These are phyloP conservation scores for Sanguinoderma infundibulare DNA, from an alignment of 1,284 basidiomycete genomes.

Conservation along the genomic window DNA sequence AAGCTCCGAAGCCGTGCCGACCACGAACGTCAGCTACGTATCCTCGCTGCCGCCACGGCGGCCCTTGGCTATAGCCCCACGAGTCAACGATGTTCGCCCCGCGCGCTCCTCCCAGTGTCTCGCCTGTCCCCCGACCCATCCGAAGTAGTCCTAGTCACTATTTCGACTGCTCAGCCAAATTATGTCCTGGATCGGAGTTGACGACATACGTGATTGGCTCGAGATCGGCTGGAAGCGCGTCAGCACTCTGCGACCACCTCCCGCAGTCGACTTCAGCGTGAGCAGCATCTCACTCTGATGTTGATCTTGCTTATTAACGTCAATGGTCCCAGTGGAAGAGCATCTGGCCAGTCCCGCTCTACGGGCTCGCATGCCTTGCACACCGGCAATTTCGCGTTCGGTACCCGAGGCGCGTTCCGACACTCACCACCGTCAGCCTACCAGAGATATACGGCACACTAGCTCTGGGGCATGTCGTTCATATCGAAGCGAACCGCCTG, in stretches of 20 bases:
- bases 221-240: neutral
- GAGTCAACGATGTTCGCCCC: neutral
- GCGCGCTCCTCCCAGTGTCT: too few relatives aligned
- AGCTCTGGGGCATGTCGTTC: neutral
- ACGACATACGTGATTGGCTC: neutral
- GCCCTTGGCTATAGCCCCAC: neutral
- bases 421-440: neutral
- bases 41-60: neutral
- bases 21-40: neutral
- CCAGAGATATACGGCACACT: conserved; percentile 2
- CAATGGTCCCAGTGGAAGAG: neutral
- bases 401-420: neutral
- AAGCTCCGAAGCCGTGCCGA: neutral
- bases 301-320: neutral
- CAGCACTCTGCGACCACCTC: neutral
- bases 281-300: neutral
- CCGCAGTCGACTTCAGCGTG: neutral
- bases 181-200: neutral
- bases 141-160: neutral
- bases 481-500: conserved; percentile 2
- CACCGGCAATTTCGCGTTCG: neutral
- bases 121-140: neutral
- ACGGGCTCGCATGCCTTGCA: neutral
- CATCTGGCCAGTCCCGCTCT: conserved; percentile 4
- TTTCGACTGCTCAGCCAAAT: neutral